Base-by-base conservation (phyloP, 495 filamentous ascomycete species). In the Neurospora intermedia region DNA sequence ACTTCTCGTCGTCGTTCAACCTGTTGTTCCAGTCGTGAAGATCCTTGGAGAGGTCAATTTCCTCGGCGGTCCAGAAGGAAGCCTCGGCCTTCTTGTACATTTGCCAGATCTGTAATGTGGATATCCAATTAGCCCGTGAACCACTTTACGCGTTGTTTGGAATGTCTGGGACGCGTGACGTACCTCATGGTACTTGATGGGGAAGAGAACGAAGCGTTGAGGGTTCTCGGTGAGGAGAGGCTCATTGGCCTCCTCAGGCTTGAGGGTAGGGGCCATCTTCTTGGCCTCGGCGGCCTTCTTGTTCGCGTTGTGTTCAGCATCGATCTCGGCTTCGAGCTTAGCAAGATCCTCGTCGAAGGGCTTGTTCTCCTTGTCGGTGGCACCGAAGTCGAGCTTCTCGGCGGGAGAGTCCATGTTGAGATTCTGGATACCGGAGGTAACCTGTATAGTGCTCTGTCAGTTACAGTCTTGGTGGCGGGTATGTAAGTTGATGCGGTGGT, bases 51-150 rank as follows among this genome's bases (percentile, higher is more conserved):
- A 99, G 89, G 86, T 99, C 96, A 75, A 99, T 98, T 86, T 99
- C 96, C 82, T 99, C 96, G 72, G 96, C 96, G 71, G 96, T 98
- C 96, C 96, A 99, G 89, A 99, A 99, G 45, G 96, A 98, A 35
- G 96, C 96, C 83, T 98, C 95, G 77, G 96, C 96, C 86, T 99
- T 98, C 91, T 99, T 99, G 89, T 99, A 99, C 95, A 99, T 98
- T 84, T 98, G 96, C 96, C 96, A 99, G 85, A 99, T 95, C 96
- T 95, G 77, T 80, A 40, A 71, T 43, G 69, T 71, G 73, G 73
- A 80, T 27, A 18, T 13, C 2, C 31, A 11, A 74, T 79, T 72
- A 83, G 75, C 48, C 70, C 78, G 74, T 77, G 75, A 77, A 76
- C 82, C 87, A 91, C 86, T 91, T 89, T 87, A 92, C 92, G 89